Percentiles rank a stretch among this genome's conserved stretches.
phyloP scores from a whole-genome alignment of 352 stramenopile genomes.

The Pythium utonaiense region DNA sequence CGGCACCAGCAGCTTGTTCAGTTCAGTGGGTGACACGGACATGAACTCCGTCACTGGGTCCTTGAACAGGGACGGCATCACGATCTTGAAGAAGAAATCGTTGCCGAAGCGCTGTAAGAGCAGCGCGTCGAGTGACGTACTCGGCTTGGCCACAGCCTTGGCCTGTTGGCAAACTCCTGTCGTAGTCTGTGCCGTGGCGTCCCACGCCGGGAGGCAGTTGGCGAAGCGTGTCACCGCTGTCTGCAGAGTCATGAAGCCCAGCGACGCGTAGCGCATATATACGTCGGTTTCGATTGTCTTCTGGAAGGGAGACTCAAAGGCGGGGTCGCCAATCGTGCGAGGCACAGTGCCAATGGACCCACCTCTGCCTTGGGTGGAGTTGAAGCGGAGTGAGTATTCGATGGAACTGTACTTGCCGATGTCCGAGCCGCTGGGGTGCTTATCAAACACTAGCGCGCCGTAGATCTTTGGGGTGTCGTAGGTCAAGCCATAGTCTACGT shows the following conservation, averaged over 20 bases:
- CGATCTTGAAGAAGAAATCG: conserved; percentile 28
- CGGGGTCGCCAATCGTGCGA: conserved; percentile 41
- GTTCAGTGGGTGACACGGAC: conserved; percentile 12
- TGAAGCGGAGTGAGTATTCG: conserved; percentile 66
- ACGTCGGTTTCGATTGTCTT: conserved; percentile 35
- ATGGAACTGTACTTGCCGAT: conserved; percentile 50
- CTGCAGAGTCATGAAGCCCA: conserved; percentile 68
- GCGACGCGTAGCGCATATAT: conserved; percentile 36
- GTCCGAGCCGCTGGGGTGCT: conserved; percentile 28
- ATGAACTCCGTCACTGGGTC: conserved; percentile 9
- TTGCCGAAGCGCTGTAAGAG: conserved; percentile 29
- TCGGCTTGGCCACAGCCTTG: conserved; percentile 29
- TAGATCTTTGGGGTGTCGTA: conserved; percentile 46
- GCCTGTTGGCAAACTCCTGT: conserved; percentile 40
- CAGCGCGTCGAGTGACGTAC: conserved; percentile 10
- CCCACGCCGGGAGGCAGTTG: conserved; percentile 53
- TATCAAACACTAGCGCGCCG: conserved; percentile 57
- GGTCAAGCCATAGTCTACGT: conserved; percentile 41
- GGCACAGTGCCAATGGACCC: conserved; percentile 28
- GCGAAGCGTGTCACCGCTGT: conserved; percentile 55
- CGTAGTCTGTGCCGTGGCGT: conserved; percentile 32
- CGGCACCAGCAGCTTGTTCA: conserved; percentile 40
- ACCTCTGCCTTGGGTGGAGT: conserved; percentile 36
- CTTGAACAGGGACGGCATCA: conserved; percentile 1
- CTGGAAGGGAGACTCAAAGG: conserved; percentile 48